phyloP scores from a whole-genome alignment of 495 filamentous ascomycete species.

The Penicillium verhagenii region DNA sequence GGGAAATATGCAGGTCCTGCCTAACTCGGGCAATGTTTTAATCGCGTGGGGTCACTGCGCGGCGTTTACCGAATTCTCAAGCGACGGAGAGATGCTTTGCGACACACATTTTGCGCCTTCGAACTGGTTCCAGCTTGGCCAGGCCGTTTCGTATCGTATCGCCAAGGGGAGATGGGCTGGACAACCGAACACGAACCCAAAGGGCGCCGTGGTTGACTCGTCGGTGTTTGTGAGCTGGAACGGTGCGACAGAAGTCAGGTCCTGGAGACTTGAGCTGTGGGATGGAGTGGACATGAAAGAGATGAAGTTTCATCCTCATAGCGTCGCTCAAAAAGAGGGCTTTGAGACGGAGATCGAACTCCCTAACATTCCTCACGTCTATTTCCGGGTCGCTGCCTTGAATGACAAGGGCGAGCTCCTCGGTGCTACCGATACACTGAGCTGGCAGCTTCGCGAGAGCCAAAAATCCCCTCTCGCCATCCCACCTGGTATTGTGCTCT shows the following conservation, averaged over 20 bases:
- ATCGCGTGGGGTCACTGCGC: constrained; percentile 59
- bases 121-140: constrained; percentile 38
- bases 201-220: constrained; percentile 23
- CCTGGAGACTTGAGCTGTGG: constrained; percentile 38
- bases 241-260: constrained; percentile 43
- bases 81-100: constrained; percentile 51
- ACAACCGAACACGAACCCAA: constrained; percentile 27
- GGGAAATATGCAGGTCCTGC: constrained; percentile 56
- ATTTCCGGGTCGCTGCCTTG: constrained; percentile 19
- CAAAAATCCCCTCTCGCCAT: neutral
- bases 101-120: constrained; percentile 39
- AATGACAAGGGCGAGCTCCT: constrained; percentile 11
- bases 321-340: constrained; percentile 12
- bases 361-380: constrained; percentile 2
- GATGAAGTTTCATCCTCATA: constrained; percentile 12
- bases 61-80: constrained; percentile 54
- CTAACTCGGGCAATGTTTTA: constrained; percentile 47
- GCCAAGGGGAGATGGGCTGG: constrained; percentile 40
- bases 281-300: constrained; percentile 17
- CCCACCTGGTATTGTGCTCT: neutral
- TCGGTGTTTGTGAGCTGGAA: constrained; percentile 46
- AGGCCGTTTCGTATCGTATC: constrained; percentile 36
- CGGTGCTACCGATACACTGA: constrained; percentile 10
- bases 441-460: neutral
- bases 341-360: constrained; percentile 25